Conservation (phyloP, 345 rosid genomes). For the Aegle marmelos region DNA sequence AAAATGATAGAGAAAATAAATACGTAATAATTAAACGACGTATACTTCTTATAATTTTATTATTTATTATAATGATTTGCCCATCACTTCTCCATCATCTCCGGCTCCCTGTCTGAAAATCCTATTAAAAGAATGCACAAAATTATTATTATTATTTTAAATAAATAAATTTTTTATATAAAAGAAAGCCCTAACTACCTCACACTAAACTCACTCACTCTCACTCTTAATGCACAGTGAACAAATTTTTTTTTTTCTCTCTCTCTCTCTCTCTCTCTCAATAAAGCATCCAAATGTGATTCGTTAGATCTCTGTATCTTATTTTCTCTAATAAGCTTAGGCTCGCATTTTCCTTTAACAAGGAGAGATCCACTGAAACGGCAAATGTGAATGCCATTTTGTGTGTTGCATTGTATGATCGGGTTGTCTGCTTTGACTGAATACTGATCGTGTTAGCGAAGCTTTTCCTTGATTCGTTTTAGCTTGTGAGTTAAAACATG, state of each 20-base stretch:
- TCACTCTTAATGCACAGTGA: not conserved
- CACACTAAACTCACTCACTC: constrained; percentile 9
- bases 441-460: constrained; percentile 5
- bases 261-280: constrained; percentile 19
- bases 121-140: not conserved
- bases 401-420: not conserved
- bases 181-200: constrained; percentile 25
- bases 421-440: not conserved
- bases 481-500: constrained; percentile 30
- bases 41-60: too few relatives aligned
- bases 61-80: not conserved
- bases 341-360: not conserved
- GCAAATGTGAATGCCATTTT: constrained; percentile 4
- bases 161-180: too few relatives aligned
- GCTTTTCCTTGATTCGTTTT: constrained; percentile 18
- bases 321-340: too few relatives aligned
- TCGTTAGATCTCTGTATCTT: too few relatives aligned
- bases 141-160: too few relatives aligned
- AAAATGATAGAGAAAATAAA: not conserved
- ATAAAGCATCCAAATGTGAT: not conserved
- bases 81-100: not conserved
- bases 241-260: constrained; percentile 10
- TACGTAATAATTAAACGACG: constrained; percentile 4
- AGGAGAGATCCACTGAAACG: not conserved
- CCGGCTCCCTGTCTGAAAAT: not conserved